Conservation (phyloP, 106 monocot genomes). For the Apostasia ramifera region DNA sequence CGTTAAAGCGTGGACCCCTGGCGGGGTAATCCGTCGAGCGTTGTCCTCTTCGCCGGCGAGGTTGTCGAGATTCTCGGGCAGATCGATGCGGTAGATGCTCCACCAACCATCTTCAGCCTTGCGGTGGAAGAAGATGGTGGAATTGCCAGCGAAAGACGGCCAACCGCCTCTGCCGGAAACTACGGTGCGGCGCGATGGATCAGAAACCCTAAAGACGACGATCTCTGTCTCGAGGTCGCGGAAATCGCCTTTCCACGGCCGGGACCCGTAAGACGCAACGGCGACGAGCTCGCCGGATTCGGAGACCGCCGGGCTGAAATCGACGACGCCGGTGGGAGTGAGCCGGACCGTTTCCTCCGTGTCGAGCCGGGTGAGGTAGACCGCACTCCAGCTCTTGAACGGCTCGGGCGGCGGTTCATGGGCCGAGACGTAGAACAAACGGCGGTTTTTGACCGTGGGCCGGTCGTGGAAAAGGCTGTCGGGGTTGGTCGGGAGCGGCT, state of each 20-base stretch:
- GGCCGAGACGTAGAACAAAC: constrained; percentile 56
- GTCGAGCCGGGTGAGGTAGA: constrained; percentile 34
- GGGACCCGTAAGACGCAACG: constrained; percentile 60
- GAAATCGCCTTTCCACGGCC: constrained; percentile 60
- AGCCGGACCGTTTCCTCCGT: constrained; percentile 26
- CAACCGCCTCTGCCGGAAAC: constrained; percentile 51
- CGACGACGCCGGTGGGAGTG: constrained; percentile 40
- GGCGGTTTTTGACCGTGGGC: constrained; percentile 32
- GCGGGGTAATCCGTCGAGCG: constrained; percentile 52
- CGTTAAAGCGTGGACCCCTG: constrained; percentile 80
- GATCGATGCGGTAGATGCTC: constrained; percentile 59
- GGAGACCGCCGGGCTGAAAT: constrained; percentile 77
- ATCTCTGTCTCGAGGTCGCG: constrained; percentile 66
- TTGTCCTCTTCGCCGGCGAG: neutral
- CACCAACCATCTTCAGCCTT: constrained; percentile 80
- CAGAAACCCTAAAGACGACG: constrained; percentile 41
- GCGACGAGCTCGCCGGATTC: constrained; percentile 54
- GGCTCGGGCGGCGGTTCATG: constrained; percentile 34
- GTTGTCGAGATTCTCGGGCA: constrained; percentile 10
- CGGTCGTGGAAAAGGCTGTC: constrained; percentile 71
- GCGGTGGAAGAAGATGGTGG: constrained; percentile 67
- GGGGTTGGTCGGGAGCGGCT: constrained; percentile 22
- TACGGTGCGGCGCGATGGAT: constrained; percentile 26
- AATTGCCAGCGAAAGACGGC: constrained; percentile 66
- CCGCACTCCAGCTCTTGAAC: constrained; percentile 79